phyloP scores from a whole-genome alignment of 2,329 filamentous ascomycete genomes.

The Ploettnerulaceae sp. region DNA sequence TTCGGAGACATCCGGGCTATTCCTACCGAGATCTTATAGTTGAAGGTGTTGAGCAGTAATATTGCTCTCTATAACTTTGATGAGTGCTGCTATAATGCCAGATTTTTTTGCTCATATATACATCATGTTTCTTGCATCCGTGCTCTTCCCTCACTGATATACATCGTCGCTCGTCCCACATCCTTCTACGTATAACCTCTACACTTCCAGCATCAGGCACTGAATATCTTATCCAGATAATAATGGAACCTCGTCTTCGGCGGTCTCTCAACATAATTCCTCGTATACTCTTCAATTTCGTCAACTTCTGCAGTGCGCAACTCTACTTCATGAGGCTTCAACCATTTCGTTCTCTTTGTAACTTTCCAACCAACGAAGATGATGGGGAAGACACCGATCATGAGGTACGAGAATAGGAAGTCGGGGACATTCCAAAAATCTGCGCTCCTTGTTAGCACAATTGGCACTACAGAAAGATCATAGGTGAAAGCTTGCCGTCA shows the following conservation, averaged over 20 bases:
- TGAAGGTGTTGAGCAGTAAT: no score
- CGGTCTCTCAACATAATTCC: slow-evolving; percentile 42
- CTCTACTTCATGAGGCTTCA: slow-evolving; percentile 49
- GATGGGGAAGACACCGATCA: slow-evolving; percentile 55
- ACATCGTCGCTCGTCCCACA: background rate
- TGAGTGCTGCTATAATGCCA: no score
- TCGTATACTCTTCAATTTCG: slow-evolving; percentile 57
- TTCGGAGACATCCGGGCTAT: no score
- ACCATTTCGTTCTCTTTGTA: slow-evolving; percentile 49
- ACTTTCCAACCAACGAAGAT: slow-evolving; percentile 59
- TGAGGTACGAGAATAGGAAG: slow-evolving; percentile 56
- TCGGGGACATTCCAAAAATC: slow-evolving; percentile 50
- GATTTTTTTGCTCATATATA: no score
- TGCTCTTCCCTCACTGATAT: background rate
- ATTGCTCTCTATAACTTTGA: no score
- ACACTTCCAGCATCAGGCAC: background rate
- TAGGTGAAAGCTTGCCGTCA: slow-evolving; percentile 31
- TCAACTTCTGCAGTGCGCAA: slow-evolving; percentile 47
- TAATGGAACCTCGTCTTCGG: slow-evolving; percentile 26
- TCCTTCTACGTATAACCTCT: background rate
- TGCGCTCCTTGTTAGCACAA: background rate
- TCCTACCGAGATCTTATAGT: no score
- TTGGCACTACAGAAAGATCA: no score
- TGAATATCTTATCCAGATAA: slow-evolving; percentile 26
- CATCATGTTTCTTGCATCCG: no score